Conservation (phyloP, 73 alveolate species). For the Urostyla sp. region DNA sequence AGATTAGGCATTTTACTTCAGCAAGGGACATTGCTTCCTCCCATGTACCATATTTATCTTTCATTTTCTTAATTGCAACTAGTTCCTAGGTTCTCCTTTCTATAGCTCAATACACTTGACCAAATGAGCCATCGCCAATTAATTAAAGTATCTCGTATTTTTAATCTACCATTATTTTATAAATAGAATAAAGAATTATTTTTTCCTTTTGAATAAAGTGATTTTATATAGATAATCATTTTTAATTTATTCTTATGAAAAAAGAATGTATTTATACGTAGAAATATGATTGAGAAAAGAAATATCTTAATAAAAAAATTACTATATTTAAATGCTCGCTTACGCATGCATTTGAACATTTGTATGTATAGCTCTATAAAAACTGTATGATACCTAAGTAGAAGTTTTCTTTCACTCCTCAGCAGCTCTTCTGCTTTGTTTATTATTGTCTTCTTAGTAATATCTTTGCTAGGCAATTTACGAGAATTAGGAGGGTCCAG, state of each 20-base stretch:
- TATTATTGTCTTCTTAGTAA: not conserved
- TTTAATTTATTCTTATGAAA: too few species aligned
- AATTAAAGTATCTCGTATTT: conserved; percentile 74
- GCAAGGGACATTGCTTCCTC: conserved; percentile 84
- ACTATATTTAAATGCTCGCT: too few species aligned
- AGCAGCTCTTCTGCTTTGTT: not conserved
- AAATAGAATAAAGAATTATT: not conserved
- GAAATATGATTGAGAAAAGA: too few species aligned
- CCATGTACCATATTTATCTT: conserved; percentile 76
- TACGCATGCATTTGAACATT: too few species aligned
- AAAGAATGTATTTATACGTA: too few species aligned
- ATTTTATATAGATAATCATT: too few species aligned
- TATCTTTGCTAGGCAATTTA: not conserved
- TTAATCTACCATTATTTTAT: conserved; percentile 62
- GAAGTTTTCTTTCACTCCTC: too few species aligned
- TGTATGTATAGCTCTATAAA: too few species aligned
- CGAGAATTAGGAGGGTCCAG: too few species aligned
- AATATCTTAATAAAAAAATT: too few species aligned
- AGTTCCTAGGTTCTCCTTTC: conserved; percentile 69
- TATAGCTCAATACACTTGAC: conserved; percentile 70
- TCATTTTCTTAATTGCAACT: conserved; percentile 85
- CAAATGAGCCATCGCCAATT: conserved; percentile 84
- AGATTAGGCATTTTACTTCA: conserved; percentile 85
- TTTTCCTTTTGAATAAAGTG: too few species aligned
- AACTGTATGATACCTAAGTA: too few species aligned